These are phyloP conservation scores for Tylopilus balloui DNA, from an alignment of 768 basidiomycete genomes.

Conservation along the genomic window DNA sequence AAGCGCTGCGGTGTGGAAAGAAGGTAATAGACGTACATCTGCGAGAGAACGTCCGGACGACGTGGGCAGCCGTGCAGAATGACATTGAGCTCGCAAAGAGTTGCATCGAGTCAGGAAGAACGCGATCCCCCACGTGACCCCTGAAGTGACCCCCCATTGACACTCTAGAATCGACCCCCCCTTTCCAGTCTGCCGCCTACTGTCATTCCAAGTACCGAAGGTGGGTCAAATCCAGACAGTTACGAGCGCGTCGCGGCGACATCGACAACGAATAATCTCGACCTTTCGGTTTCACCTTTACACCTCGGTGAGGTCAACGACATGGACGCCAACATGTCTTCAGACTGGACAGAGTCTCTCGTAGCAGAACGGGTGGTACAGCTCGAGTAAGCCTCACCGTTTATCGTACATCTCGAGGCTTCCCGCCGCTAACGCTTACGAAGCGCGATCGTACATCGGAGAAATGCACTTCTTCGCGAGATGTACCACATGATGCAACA, in stretches of 20 bases:
- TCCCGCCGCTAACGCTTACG: neutral
- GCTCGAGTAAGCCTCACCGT: slow-evolving; percentile 27
- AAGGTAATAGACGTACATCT: slow-evolving; percentile 22
- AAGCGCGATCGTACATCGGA: slow-evolving; percentile 58
- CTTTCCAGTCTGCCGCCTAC: neutral
- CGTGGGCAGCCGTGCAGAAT: slow-evolving; percentile 10
- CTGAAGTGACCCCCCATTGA: neutral
- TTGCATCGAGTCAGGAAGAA: neutral
- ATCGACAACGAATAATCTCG: neutral
- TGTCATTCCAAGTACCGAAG: neutral
- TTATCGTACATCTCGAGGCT: neutral
- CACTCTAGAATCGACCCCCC: slow-evolving; percentile 13
- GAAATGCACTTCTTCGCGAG: slow-evolving; percentile 68
- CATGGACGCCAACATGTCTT: slow-evolving; percentile 19
- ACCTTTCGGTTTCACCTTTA: neutral
- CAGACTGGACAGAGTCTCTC: slow-evolving; percentile 32
- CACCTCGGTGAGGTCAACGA: neutral
- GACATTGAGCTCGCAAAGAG: too few species aligned
- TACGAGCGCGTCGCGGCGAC: slow-evolving; percentile 9
- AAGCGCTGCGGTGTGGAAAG: neutral
- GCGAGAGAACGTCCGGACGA: slow-evolving; percentile 13
- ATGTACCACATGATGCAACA: slow-evolving; percentile 64
- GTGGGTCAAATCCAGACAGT: neutral
- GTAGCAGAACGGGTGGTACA: slow-evolving; percentile 34
- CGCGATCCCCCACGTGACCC: neutral